phyloP scores from a whole-genome alignment of 2,329 filamentous ascomycete species.

The Aspergillus melleus region DNA sequence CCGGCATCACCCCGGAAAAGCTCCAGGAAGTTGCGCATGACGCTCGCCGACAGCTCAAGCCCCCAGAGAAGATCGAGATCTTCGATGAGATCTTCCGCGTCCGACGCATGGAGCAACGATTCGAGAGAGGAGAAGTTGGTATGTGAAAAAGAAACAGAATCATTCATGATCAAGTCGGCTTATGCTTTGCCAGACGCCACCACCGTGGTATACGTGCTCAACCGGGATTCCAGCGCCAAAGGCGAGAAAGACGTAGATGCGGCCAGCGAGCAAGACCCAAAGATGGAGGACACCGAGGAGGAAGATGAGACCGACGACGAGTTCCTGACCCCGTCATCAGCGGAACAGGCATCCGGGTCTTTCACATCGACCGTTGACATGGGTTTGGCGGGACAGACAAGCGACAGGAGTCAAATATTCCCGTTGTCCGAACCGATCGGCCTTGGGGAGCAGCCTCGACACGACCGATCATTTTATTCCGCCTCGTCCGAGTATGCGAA shows the following conservation, averaged over 20 bases:
- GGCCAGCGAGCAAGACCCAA: constrained; percentile 23
- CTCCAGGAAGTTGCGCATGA: constrained; percentile 43
- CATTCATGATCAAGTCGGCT: not conserved
- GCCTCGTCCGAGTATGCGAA: constrained; percentile 30
- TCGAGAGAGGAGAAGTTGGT: constrained; percentile 44
- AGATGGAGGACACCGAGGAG: constrained; percentile 23
- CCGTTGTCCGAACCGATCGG: constrained; percentile 30
- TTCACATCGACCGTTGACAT: constrained; percentile 29
- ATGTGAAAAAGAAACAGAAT: constrained; percentile 12
- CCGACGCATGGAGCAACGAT: constrained; percentile 42
- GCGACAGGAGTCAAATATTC: constrained; percentile 24
- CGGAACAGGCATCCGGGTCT: constrained; percentile 24
- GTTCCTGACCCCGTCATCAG: constrained; percentile 26
- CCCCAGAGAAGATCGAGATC: constrained; percentile 36
- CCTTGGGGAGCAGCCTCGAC: constrained; percentile 27
- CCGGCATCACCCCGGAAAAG: constrained; percentile 39
- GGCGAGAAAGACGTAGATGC: constrained; percentile 34
- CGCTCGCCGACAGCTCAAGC: constrained; percentile 39
- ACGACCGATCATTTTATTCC: constrained; percentile 30
- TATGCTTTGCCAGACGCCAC: constrained; percentile 28
- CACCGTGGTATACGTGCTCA: constrained; percentile 39
- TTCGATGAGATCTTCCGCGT: constrained; percentile 44
- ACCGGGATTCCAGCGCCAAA: constrained; percentile 36
- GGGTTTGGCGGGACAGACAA: constrained; percentile 14
- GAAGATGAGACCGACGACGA: constrained; percentile 29